phyloP scores from a whole-genome alignment of 2,329 filamentous ascomycete species.

The Helotiales sp. region DNA sequence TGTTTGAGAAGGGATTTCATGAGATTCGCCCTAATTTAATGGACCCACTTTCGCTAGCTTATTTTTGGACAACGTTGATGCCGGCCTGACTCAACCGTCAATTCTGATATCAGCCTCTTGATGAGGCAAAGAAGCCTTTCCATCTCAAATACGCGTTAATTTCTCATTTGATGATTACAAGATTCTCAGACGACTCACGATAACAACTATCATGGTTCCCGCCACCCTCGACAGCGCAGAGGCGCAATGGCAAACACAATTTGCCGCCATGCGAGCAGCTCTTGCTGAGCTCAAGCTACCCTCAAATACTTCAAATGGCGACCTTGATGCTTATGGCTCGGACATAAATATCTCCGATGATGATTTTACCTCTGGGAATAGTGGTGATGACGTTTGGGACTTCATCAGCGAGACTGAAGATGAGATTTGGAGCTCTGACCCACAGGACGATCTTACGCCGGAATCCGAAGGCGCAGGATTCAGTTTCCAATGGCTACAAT shows the following conservation, averaged over 20 bases:
- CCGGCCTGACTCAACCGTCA: no score
- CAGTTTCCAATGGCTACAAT: conserved; percentile 68
- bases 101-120: not conserved
- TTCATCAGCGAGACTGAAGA: conserved; percentile 76
- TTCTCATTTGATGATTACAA: not conserved
- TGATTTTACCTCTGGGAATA: conserved; percentile 52
- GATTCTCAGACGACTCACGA: not conserved
- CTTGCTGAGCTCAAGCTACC: conserved; percentile 70
- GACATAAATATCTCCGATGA: conserved; percentile 65
- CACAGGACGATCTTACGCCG: conserved; percentile 47
- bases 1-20: no score
- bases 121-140: not conserved
- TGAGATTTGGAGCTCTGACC: conserved; percentile 65
- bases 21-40: no score
- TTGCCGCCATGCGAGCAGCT: conserved; percentile 82
- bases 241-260: conserved; percentile 80
- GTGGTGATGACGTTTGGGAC: conserved; percentile 87
- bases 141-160: not conserved
- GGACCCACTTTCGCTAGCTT: no score
- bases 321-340: conserved; percentile 51
- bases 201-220: conserved; percentile 18
- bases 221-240: conserved; percentile 38
- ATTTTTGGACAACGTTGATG: no score
- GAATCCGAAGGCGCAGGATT: conserved; percentile 40
- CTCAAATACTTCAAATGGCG: conserved; percentile 39